Base-by-base conservation (phyloP, 768 basidiomycete species). In the Cystofilobasidium bisporidii region DNA sequence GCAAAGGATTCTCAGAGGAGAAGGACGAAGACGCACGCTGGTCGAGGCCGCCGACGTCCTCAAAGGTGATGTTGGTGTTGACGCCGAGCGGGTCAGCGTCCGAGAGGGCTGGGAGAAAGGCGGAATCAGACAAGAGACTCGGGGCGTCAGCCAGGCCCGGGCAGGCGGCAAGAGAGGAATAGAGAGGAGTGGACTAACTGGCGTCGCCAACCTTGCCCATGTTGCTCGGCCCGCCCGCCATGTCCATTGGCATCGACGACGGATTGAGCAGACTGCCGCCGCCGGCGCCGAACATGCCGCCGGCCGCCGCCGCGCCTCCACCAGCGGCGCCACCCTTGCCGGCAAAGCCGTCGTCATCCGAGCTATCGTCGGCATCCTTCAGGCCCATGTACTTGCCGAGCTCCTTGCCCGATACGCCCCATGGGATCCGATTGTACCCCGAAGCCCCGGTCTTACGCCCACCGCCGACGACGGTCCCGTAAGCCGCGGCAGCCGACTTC, bases 1-100 rank as follows among this genome's bases (percentile, higher is more conserved):
- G n/a, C n/a, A n/a, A n/a, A n/a, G n/a, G n/a, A n/a, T n/a, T n/a
- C n/a, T n/a, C n/a, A n/a, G n/a, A n/a, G n/a, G n/a, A n/a, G n/a
- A n/a, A n/a, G 36, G 36, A 61, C 60, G 17, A 57, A 40, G 28
- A 81, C 85, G 75, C 73, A 92, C 91, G 94, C 63, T 91, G 88
- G 72, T 97, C 93, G 47, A 99, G 79, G 3, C 96, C 96, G 28
- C 96, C 96, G 32, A 98, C 90, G 78, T 91, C 90, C 73, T 96
- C 91, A 74, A 99, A 98, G 0, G 92, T 93, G 11, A 98, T 88
- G 71, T 89, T 90, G 71, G 86, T 83, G 72, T 93, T 92, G 11
- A 94, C 89, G 18, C 92, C 92, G 20, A 99, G 81, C 4, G 96
- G 96, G 78, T 99, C 96, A 3, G 89, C 88, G 75, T 99, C 96